Evolutionary conservation across 1,284 basidiomycete species (phyloP).

Genomic region (Trichosporon sp.): DNA sequence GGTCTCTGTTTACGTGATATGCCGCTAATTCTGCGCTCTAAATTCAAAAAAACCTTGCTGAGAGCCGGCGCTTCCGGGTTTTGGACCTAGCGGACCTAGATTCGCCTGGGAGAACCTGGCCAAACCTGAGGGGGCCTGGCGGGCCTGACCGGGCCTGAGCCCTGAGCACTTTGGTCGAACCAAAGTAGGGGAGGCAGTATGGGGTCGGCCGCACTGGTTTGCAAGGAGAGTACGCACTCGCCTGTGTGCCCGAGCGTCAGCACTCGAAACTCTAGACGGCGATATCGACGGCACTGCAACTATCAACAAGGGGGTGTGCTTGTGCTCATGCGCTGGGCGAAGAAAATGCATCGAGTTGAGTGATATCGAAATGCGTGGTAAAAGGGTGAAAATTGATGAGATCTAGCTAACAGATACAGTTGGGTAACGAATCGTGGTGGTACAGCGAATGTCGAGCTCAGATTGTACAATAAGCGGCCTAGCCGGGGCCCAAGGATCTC

Average conservation of each 20-base stretch:
- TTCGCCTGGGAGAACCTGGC: background rate
- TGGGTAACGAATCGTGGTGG: background rate
- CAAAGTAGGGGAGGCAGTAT: background rate
- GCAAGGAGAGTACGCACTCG: background rate
- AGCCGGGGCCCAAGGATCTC: background rate
- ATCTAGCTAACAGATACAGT: background rate
- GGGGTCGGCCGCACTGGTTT: background rate
- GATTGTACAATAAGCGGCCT: background rate
- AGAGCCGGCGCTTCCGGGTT: constrained; percentile 2
- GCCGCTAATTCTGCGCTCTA: background rate
- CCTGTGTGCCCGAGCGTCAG: background rate
- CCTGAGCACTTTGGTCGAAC: background rate
- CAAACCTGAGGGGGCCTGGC: background rate
- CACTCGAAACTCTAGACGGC: background rate
- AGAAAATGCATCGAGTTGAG: background rate
- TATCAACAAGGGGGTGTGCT: background rate
- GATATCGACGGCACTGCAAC: background rate
- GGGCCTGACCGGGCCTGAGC: background rate
- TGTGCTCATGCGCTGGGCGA: background rate
- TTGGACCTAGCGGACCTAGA: background rate
- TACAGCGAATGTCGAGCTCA: background rate
- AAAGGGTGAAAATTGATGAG: background rate
- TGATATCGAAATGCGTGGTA: constrained; percentile 5
- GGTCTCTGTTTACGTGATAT: constrained; percentile 5
- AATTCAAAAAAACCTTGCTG: constrained; percentile 2